Percentiles rank a stretch among this genome's conserved stretches.
Conservation (phyloP, 345 rosid genomes). For the Schrenkiella parvula region DNA sequence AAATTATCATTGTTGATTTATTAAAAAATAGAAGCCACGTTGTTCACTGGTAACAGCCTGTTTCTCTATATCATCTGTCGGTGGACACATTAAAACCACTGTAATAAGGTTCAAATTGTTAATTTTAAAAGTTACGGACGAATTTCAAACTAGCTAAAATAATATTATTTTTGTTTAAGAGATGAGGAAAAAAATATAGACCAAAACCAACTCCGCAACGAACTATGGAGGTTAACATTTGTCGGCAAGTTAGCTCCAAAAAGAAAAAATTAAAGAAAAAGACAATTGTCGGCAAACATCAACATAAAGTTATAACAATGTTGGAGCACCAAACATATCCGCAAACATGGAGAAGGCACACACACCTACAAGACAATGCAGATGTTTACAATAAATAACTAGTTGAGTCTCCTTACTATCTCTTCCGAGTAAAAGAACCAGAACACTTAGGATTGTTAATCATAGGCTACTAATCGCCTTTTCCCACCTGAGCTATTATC, state of each 20-base stretch:
- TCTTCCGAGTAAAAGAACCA: not conserved
- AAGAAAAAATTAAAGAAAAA: too few species aligned
- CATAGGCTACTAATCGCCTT: conserved; percentile 75
- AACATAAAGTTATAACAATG: not conserved
- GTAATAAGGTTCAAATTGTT: not conserved
- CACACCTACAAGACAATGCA: not conserved
- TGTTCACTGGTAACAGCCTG: conserved; percentile 29
- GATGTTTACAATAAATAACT: not conserved
- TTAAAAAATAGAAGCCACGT: conserved; percentile 1
- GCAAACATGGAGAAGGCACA: not conserved
- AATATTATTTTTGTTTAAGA: not conserved
- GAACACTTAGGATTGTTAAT: not conserved
- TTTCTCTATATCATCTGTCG: conserved; percentile 18
- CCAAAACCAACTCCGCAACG: conserved; percentile 12
- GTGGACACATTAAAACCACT: not conserved
- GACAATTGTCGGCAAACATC: conserved; percentile 28
- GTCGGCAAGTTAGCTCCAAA: conserved; percentile 7
- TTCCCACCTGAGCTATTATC: conserved; percentile 52
- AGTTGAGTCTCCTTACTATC: not conserved
- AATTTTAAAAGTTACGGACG: not conserved
- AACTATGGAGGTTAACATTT: not conserved
- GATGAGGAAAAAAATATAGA: not conserved
- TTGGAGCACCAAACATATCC: not conserved
- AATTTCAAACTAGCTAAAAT: not conserved
- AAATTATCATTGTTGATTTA: not conserved